Evolutionary conservation across 495 filamentous ascomycete species (phyloP).

Genomic region (Daldinia bambusicola): DNA sequence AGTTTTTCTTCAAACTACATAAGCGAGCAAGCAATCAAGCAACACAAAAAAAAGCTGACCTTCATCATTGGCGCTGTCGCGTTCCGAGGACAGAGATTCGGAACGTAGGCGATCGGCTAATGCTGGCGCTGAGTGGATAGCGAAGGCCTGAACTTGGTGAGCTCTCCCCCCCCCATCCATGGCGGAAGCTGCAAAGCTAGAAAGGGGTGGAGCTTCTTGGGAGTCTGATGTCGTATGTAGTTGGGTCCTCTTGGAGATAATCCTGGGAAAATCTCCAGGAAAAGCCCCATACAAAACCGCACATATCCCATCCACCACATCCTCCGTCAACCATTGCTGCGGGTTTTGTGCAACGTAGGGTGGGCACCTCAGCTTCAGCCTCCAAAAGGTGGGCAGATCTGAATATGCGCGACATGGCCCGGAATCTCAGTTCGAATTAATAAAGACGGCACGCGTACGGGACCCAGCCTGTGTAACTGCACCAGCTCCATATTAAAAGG

Average conservation of each 20-base stretch:
- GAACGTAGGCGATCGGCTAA: constrained; percentile 40
- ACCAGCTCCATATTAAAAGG: constrained; percentile 45
- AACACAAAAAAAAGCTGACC: background rate
- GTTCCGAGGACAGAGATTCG: constrained; percentile 24
- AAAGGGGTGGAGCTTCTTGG: constrained; percentile 39
- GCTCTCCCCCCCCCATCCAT: constrained; percentile 9
- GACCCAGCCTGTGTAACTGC: constrained; percentile 49
- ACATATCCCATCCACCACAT: constrained; percentile 39
- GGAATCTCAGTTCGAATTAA: constrained; percentile 44
- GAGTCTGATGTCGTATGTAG: constrained; percentile 42
- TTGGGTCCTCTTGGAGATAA: constrained; percentile 39
- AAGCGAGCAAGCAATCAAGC: constrained; percentile 1
- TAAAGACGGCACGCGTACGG: constrained; percentile 43
- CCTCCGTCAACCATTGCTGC: constrained; percentile 41
- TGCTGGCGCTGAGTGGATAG: constrained; percentile 36
- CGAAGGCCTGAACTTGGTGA: constrained; percentile 15
- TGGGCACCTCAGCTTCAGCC: constrained; percentile 49
- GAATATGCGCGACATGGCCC: constrained; percentile 45
- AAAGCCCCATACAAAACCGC: constrained; percentile 34
- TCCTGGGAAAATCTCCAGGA: constrained; percentile 38
- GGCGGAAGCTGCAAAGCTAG: constrained; percentile 30
- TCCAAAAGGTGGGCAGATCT: constrained; percentile 49
- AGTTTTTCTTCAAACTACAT: background rate
- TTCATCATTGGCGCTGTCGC: constrained; percentile 26
- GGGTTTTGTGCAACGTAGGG: constrained; percentile 48